Percentiles rank a stretch among this genome's conserved stretches.
Conservation (phyloP, 306 rosid genomes). For the Fragaria vesca region DNA sequence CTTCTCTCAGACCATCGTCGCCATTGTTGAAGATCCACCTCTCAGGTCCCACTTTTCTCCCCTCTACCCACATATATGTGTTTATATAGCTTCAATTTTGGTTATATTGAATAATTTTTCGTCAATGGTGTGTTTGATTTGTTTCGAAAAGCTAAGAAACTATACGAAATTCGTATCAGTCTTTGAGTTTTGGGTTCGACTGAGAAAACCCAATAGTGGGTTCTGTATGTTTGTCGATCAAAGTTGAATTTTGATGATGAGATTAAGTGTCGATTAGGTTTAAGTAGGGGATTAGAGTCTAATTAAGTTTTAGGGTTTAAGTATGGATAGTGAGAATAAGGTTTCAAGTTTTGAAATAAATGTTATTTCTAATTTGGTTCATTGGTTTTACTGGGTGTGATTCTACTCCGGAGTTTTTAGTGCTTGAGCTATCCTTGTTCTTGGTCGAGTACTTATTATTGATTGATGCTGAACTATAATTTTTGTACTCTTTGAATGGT, state of each 20-base stretch:
- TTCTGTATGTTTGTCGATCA: not conserved
- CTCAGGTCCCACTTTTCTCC: not conserved
- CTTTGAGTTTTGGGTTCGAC: not conserved
- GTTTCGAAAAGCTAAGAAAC: not conserved
- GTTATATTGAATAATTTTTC: not conserved
- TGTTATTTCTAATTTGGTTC: not conserved
- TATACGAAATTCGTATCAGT: not conserved
- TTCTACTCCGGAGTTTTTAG: not conserved
- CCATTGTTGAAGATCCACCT: constrained; percentile 9
- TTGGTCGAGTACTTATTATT: not conserved
- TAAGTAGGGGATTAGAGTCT: not conserved
- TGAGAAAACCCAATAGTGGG: not conserved
- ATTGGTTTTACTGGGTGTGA: not conserved
- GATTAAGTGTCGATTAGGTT: not conserved
- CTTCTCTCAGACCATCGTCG: not conserved
- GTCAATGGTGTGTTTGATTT: constrained; percentile 1
- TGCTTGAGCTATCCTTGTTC: not conserved
- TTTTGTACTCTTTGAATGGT: not conserved
- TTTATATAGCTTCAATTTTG: not conserved
- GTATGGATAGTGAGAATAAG: not conserved
- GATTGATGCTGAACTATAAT: not conserved
- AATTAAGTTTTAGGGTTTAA: not conserved
- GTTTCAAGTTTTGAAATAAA: not conserved
- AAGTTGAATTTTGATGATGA: not conserved
- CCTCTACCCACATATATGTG: not conserved